These are phyloP conservation scores for Hysterium pulicare DNA, from an alignment of 2,329 filamentous ascomycete genomes.

Conservation along the genomic window DNA sequence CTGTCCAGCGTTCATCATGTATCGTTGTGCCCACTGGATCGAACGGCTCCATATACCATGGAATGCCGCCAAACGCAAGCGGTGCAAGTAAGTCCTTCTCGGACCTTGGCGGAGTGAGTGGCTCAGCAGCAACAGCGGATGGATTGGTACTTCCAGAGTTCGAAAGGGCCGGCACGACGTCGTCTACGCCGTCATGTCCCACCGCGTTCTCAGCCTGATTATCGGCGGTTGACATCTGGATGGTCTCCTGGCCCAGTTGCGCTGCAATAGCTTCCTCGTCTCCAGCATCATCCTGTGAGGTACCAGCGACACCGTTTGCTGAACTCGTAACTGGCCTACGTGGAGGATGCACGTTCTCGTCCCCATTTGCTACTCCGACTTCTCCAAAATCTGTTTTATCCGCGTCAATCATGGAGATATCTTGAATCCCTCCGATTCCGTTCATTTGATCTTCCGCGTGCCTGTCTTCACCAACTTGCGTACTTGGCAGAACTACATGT, in stretches of 20 bases:
- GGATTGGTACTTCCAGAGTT: constrained; percentile 34
- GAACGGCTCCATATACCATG: constrained; percentile 84
- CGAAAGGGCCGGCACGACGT: constrained; percentile 16
- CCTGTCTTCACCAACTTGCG: constrained; percentile 3
- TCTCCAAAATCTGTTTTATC: neutral
- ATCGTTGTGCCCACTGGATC: constrained; percentile 77
- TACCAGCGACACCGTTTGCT: constrained; percentile 22
- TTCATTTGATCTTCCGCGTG: constrained; percentile 11
- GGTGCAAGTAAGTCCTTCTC: constrained; percentile 48
- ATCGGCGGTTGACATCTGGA: constrained; percentile 16
- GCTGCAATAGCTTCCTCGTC: constrained; percentile 36
- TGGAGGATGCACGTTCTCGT: constrained; percentile 23
- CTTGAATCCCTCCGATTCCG: constrained; percentile 9
- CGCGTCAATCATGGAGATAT: constrained; percentile 1
- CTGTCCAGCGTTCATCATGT: constrained; percentile 68
- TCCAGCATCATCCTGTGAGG: constrained; percentile 28
- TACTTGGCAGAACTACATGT: neutral
- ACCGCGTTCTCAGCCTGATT: constrained; percentile 17
- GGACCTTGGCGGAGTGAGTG: constrained; percentile 65
- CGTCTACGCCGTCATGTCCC: constrained; percentile 15
- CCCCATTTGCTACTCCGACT: constrained; percentile 13
- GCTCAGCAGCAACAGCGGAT: constrained; percentile 36
- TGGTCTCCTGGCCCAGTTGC: constrained; percentile 29
- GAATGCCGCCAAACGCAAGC: constrained; percentile 62
- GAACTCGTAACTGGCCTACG: constrained; percentile 34